Evolutionary conservation across 345 rosid genomes (phyloP).

Genomic region (Arabis alpina): DNA sequence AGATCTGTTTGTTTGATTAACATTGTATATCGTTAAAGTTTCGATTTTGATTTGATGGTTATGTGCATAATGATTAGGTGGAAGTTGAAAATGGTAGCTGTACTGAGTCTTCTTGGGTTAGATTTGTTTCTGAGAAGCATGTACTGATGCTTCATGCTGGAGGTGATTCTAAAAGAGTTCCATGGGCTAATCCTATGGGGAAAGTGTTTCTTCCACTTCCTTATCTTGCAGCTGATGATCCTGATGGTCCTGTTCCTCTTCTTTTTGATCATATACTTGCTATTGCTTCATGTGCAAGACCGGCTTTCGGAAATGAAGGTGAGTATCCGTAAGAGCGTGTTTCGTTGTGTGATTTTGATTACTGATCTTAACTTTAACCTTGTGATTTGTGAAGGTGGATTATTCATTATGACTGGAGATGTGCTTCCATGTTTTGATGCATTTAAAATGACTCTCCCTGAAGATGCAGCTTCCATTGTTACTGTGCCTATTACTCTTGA

Average conservation of each 20-base stretch:
- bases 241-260: conserved; percentile 93
- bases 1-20: conserved; percentile 33
- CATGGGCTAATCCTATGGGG: conserved; percentile 99
- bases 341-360: not conserved
- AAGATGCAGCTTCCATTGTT: conserved; percentile 77
- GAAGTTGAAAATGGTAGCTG: conserved; percentile 43
- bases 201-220: conserved; percentile 97
- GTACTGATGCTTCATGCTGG: conserved; percentile 97
- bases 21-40: not conserved
- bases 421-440: conserved; percentile 99
- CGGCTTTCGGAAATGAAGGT: conserved; percentile 79
- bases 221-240: conserved; percentile 87
- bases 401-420: conserved; percentile 97
- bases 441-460: conserved; percentile 70
- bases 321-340: not conserved
- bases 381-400: conserved; percentile 60
- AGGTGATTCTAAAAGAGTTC: conserved; percentile 98
- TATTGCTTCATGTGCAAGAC: conserved; percentile 88
- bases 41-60: conserved; percentile 16
- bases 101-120: conserved; percentile 44
- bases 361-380: not conserved
- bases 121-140: conserved; percentile 67
- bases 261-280: conserved; percentile 99
- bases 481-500: conserved; percentile 97
- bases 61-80: conserved; percentile 54